Base-by-base conservation (phyloP, 306 rosid species). In the Ammopiptanthus mongolicus region DNA sequence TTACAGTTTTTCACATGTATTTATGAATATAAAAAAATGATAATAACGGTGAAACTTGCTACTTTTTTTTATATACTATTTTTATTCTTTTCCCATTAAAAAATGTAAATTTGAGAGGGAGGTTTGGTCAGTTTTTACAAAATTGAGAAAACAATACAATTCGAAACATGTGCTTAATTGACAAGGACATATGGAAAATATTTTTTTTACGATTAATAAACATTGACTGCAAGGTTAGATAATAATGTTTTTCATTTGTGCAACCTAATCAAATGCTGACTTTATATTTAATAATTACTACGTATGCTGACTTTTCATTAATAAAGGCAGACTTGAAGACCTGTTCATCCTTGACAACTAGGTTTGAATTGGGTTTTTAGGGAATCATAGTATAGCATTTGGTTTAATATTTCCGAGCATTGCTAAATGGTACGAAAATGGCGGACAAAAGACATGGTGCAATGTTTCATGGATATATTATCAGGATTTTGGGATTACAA, bases 131-230 rank as follows among this genome's bases (percentile, higher is more conserved):
- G 56, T 29, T 55, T 28, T 0, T 7, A 29, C 47, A 65, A 56
- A 55, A 28, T 55, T 11, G 15, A 18, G 15, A 29, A 25, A 23
- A 17, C 0, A 12, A 21, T 2, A 41, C 9, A 36, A 61, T 57
- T 68, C 63, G 58, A 77, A 22, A 25, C 81, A 70, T 44, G 72
- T 37, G 72, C 19, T 61, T 50, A n/a, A n/a, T n/a, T 51, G 72
- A 70, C 23, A 37, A 48, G 46, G 36, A 78, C 48, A 50, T 2
- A 28, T 21, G 6, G 69, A 46, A 33, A 44, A 31, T 31, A 21
- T 18, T 0, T 18, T 0, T 44, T 13, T 14, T 3, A 41, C 41
- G 8, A 56, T 8, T 28, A 29, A 14, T 10, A 22, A 12, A 10
- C 5, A 13, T n/a, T 39, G 29, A 28, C 9, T 37, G 44, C n/a